Percentiles rank a stretch among this genome's conserved stretches.
Conservation (phyloP, 371 early-diverging fungal species). For the Funneliformis caledonium region DNA sequence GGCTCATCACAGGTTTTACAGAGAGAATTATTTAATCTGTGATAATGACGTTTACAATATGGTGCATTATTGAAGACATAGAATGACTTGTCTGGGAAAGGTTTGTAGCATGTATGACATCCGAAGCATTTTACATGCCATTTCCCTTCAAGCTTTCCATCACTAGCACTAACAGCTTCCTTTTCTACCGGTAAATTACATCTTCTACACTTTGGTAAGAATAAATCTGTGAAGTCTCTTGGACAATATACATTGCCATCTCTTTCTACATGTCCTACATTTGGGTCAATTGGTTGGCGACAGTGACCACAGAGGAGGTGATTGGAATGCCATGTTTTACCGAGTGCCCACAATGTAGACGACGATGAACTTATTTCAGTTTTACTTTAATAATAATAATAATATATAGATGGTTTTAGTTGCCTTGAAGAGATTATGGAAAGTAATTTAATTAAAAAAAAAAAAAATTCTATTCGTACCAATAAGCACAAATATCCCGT, state of each 20-base stretch:
- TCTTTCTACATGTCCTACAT: constrained; percentile 62
- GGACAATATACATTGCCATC: constrained; percentile 79
- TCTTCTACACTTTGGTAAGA: constrained; percentile 70
- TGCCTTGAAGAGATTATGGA: not conserved
- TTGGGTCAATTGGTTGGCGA: constrained; percentile 59
- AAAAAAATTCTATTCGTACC: not conserved
- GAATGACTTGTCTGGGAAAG: constrained; percentile 89
- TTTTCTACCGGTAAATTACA: constrained; percentile 72
- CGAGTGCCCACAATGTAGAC: constrained; percentile 64
- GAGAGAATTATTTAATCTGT: constrained; percentile 79
- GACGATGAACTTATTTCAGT: constrained; percentile 40
- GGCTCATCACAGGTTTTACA: constrained; percentile 78
- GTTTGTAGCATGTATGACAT: constrained; percentile 67
- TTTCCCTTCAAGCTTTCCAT: constrained; percentile 76
- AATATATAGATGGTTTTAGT: not conserved
- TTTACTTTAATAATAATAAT: not conserved
- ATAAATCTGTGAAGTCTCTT: constrained; percentile 68
- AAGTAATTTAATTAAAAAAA: not conserved
- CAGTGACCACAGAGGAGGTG: constrained; percentile 74
- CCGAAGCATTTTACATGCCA: constrained; percentile 81
- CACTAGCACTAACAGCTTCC: constrained; percentile 79
- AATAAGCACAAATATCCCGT: constrained; percentile 37
- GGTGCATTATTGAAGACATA: constrained; percentile 84
- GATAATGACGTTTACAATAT: constrained; percentile 83
- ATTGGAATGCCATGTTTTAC: constrained; percentile 66